Conservation (phyloP, 768 basidiomycete genomes). For the Kwoniella newhampshirensis region DNA sequence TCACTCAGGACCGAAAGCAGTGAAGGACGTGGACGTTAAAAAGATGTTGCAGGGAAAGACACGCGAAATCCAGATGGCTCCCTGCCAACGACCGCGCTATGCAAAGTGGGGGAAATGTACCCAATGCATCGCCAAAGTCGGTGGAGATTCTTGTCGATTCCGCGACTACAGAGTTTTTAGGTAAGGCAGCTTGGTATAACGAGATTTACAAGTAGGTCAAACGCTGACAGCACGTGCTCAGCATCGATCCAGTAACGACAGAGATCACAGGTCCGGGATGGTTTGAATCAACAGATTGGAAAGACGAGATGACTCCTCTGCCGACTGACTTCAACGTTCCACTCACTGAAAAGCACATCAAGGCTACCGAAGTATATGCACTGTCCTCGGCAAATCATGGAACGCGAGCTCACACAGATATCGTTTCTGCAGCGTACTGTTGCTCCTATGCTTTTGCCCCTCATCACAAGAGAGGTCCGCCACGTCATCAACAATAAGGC, state of each 20-base stretch:
- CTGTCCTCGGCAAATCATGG: not conserved
- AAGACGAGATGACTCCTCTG: slow-evolving; percentile 29
- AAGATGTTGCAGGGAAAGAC: slow-evolving; percentile 28
- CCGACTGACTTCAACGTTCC: slow-evolving; percentile 41
- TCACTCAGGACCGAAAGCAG: slow-evolving; percentile 14
- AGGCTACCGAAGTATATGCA: slow-evolving; percentile 37
- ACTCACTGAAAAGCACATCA: slow-evolving; percentile 25
- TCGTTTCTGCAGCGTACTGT: slow-evolving; percentile 40
- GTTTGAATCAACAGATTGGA: slow-evolving; percentile 38
- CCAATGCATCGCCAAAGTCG: slow-evolving; percentile 39
- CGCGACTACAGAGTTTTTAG: slow-evolving; percentile 36
- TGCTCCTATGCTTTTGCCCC: slow-evolving; percentile 41
- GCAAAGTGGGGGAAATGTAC: slow-evolving; percentile 43
- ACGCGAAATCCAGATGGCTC: slow-evolving; percentile 29
- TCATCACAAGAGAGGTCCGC: slow-evolving; percentile 43
- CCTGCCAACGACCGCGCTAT: slow-evolving; percentile 39
- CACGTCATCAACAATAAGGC: slow-evolving; percentile 38
- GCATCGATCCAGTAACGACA: slow-evolving; percentile 38
- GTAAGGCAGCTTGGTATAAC: slow-evolving; percentile 29
- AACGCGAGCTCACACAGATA: no score
- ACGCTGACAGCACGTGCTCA: slow-evolving; percentile 11
- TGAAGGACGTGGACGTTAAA: slow-evolving; percentile 29
- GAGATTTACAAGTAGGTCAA: not conserved
- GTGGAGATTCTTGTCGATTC: slow-evolving; percentile 46
- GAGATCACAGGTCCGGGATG: slow-evolving; percentile 34